Base-by-base conservation (phyloP, 1,139 yeast species). In the Suhomyces atakaporum region DNA sequence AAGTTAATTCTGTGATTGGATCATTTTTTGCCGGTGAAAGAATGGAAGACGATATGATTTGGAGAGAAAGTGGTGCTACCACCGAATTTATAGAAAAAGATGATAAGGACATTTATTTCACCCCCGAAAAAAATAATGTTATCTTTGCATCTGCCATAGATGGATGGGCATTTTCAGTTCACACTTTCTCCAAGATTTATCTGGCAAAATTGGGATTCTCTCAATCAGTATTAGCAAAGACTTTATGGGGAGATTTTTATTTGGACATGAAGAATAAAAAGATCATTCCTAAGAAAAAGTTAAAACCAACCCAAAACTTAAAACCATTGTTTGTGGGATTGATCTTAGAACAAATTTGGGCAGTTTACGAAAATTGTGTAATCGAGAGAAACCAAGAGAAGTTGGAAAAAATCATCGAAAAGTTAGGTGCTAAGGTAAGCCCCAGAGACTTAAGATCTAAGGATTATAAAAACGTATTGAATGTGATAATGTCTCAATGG, bases 101-200 rank as follows among this genome's bases (percentile, higher is more conserved):
- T 47, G 97, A 92, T 57, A 79, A 84, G 31, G 94, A 84, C 49
- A 65, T 92, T 26, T 94, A 94, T 56, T 94, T 94, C 49, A 76
- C 88, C 8, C 98, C 99, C 0, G 89, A 85, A 36, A 76, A 78
- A 53, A 89, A 90, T 57, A 94, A 94, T 56, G 97, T 94, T 5
- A 81, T 94, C 1, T 92, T 94, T 66, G 90, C 96, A 1, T 84
- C 95, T 27, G 98, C 98, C 0, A 71, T 85, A 16, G 98, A 92
- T 61, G 97, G 97, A 4, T 94, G 98, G 98, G 98, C 97, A 1
- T 94, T 94, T 60, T 85, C 89, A 34, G 71, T 94, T 25, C 79
- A 86, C 40, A 96, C 94, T 42, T 85, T 92, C 63, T 87, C 97
- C 5, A 81, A 85, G 40, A 80, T 94, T 26, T 88, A 88, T 55